A percentile compares a stretch with the other conserved stretches of the same genome.
phyloP scores from a whole-genome alignment of 129 eudicot genomes.

The Helichrysum umbraculigerum region DNA sequence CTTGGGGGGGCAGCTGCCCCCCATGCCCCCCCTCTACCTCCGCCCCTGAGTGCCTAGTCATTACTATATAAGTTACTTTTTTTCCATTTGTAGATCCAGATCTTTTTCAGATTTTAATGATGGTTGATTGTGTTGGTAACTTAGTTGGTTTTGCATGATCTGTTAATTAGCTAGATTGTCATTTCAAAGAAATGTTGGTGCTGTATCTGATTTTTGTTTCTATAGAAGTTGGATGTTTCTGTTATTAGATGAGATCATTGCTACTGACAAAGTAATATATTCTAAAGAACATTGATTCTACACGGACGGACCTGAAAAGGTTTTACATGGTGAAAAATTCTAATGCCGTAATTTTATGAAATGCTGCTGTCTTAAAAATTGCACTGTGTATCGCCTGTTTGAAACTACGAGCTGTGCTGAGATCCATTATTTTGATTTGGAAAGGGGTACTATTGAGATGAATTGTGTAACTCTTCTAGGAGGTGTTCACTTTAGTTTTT shows the following conservation, averaged over 20 bases:
- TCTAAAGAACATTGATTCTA: neutral
- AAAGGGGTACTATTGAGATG: too few species aligned
- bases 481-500: neutral
- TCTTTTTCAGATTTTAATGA: neutral
- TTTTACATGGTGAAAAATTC: too few species aligned
- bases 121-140: neutral
- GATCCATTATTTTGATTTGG: neutral
- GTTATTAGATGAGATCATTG: constrained; percentile 8
- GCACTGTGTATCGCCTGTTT: neutral
- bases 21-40: too few species aligned
- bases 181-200: neutral
- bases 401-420: neutral
- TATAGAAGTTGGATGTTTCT: neutral
- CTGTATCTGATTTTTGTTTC: neutral
- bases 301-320: neutral
- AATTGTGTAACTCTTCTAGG: too few species aligned
- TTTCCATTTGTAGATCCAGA: neutral
- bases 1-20: too few species aligned
- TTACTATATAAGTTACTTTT: neutral
- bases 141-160: neutral
- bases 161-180: neutral
- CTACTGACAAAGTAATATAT: neutral
- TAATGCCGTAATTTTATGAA: too few species aligned
- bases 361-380: neutral
- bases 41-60: neutral